These are phyloP conservation scores for Eucalyptus paniculata DNA, from an alignment of 345 rosid genomes.

Conservation along the genomic window DNA sequence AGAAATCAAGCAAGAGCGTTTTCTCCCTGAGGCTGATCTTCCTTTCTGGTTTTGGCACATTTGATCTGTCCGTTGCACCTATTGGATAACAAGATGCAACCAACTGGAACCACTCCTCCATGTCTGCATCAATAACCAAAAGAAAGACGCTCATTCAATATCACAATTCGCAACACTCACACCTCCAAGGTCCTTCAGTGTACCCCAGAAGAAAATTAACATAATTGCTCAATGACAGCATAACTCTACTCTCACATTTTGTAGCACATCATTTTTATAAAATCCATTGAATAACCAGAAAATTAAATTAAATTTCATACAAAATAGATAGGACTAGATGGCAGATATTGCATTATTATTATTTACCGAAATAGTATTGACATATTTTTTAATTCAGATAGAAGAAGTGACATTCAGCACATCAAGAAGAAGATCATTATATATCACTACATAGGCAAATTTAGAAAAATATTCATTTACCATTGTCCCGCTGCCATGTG, in stretches of 20 bases:
- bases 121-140: conserved; percentile 24
- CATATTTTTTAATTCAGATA: too few relatives aligned
- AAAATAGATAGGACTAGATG: neutral
- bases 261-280: neutral
- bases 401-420: neutral
- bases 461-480: conserved; percentile 8
- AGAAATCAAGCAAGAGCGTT: conserved; percentile 55
- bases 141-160: neutral
- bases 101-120: conserved; percentile 82
- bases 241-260: neutral
- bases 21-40: conserved; percentile 42
- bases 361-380: neutral
- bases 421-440: neutral
- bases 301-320: neutral
- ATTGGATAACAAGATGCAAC: conserved; percentile 79
- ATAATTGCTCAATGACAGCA: neutral
- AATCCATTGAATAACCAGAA: neutral
- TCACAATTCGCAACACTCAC: neutral
- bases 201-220: neutral
- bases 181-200: neutral
- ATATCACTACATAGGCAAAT: neutral
- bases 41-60: conserved; percentile 46
- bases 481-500: conserved; percentile 47
- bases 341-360: neutral
- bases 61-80: conserved; percentile 15